Evolutionary conservation across 2,329 filamentous ascomycete genomes (phyloP).

Genomic region (Laburnicola sp.): DNA sequence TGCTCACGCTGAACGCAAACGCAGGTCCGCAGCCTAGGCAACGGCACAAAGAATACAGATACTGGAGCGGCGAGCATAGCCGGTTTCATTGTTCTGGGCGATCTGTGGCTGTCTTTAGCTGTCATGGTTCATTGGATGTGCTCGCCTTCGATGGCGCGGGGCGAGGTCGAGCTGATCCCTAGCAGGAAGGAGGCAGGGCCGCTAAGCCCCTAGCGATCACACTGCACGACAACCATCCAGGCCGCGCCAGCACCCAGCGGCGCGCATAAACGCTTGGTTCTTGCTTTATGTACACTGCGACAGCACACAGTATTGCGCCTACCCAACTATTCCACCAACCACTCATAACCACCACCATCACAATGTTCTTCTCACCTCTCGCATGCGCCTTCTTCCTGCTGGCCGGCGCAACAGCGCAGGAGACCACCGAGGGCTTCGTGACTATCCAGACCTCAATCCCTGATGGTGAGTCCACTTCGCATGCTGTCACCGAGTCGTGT

Average conservation of each 20-base stretch:
- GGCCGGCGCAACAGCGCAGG: slow-evolving; percentile 30
- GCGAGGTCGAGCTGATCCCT: slow-evolving; percentile 27
- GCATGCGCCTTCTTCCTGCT: slow-evolving; percentile 31
- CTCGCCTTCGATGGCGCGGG: slow-evolving; percentile 11
- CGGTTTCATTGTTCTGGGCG: slow-evolving; percentile 17
- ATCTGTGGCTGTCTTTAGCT: slow-evolving; percentile 4
- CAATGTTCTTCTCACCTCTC: slow-evolving; percentile 29
- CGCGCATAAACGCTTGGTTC: neutral
- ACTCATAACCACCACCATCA: slow-evolving; percentile 9
- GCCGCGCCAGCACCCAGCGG: slow-evolving; percentile 1
- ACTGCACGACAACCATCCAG: neutral
- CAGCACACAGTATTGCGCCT: neutral
- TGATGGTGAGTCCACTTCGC: slow-evolving; percentile 15
- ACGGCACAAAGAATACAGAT: too few species aligned
- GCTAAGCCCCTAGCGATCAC: slow-evolving; percentile 8
- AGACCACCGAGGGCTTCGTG: slow-evolving; percentile 26
- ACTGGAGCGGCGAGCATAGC: neutral
- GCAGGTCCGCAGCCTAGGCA: too few species aligned
- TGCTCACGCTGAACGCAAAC: too few species aligned
- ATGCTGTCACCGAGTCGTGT: slow-evolving; percentile 32
- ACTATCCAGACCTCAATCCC: slow-evolving; percentile 34
- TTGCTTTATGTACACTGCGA: neutral
- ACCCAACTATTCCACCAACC: neutral
- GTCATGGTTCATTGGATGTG: neutral
- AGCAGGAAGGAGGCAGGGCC: slow-evolving; percentile 40